A percentile compares a stretch with the other conserved stretches of the same genome.
Conservation (phyloP, 108 stramenopile species). For the Fragilaria crotonensis region DNA sequence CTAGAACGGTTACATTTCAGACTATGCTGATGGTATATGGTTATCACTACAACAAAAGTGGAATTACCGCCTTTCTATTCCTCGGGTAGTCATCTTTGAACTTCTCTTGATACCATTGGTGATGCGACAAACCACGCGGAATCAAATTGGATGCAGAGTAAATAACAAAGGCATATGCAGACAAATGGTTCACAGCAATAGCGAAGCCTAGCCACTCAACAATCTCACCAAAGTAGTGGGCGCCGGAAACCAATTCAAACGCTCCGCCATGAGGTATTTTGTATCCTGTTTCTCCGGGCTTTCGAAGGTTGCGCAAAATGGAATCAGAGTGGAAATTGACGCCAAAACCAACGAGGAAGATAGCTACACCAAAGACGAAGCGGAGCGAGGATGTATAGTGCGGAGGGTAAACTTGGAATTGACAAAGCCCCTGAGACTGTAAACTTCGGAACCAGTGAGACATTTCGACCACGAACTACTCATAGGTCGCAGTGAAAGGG, state of each 20-base stretch:
- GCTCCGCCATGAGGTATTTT: constrained; percentile 66
- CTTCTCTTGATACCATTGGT: constrained; percentile 75
- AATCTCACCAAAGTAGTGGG: constrained; percentile 85
- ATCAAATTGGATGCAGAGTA: constrained; percentile 74
- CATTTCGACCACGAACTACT: too few relatives aligned
- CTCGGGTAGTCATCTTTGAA: constrained; percentile 72
- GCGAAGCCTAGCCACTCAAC: constrained; percentile 85
- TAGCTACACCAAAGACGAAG: constrained; percentile 39
- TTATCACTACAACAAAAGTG: constrained; percentile 62
- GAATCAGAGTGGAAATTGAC: constrained; percentile 69
- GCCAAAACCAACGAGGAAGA: constrained; percentile 53
- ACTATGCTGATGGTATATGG: too few relatives aligned
- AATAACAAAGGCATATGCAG: constrained; percentile 49
- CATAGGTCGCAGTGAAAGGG: too few relatives aligned
- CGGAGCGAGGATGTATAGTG: constrained; percentile 1
- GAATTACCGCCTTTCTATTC: constrained; percentile 69
- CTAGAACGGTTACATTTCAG: not conserved
- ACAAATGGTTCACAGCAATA: constrained; percentile 36
- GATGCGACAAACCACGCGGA: constrained; percentile 78
- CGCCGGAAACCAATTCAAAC: constrained; percentile 64
- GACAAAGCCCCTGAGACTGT: constrained; percentile 13
- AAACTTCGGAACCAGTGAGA: constrained; percentile 5
- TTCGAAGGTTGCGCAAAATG: constrained; percentile 56
- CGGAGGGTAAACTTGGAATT: constrained; percentile 12
- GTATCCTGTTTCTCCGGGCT: constrained; percentile 10